Evolutionary conservation across 2,329 filamentous ascomycete species (phyloP).

Genomic region (Madurella mycetomatis): DNA sequence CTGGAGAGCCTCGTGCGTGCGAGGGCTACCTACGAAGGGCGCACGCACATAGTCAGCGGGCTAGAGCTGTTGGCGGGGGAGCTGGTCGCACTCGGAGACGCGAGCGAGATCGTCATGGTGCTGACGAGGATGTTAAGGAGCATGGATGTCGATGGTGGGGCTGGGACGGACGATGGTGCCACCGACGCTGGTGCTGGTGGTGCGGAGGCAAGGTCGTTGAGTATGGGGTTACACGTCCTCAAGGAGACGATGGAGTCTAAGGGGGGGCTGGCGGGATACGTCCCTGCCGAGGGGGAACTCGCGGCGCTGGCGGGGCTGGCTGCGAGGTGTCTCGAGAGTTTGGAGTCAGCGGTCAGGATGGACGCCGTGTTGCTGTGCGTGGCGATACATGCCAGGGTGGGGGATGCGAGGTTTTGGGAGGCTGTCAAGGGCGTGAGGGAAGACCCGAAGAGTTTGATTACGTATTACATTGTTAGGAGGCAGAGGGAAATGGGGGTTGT

Average conservation of each 20-base stretch:
- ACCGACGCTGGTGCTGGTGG: slow-evolving; percentile 22
- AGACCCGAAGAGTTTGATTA: slow-evolving; percentile 71
- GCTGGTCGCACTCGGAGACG: slow-evolving; percentile 61
- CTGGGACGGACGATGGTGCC: no score
- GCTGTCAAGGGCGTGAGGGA: slow-evolving; percentile 61
- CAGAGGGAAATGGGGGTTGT: slow-evolving; percentile 47
- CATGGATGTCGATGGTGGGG: slow-evolving; percentile 37
- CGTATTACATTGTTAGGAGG: slow-evolving; percentile 73
- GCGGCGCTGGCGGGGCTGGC: slow-evolving; percentile 47
- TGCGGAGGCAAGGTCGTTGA: slow-evolving; percentile 37
- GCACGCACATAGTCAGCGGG: slow-evolving; percentile 68
- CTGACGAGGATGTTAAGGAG: slow-evolving; percentile 47
- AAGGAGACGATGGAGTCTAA: slow-evolving; percentile 51
- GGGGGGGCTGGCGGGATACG: slow-evolving; percentile 40
- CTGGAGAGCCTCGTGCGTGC: slow-evolving; percentile 64
- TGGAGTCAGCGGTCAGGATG: slow-evolving; percentile 62
- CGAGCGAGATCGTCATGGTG: slow-evolving; percentile 54
- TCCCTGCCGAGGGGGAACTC: slow-evolving; percentile 50
- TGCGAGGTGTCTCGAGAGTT: slow-evolving; percentile 54
- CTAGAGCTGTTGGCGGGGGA: slow-evolving; percentile 71
- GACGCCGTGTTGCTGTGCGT: slow-evolving; percentile 78
- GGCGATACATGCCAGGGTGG: slow-evolving; percentile 60
- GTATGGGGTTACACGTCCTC: slow-evolving; percentile 61
- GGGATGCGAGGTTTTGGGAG: slow-evolving; percentile 63
- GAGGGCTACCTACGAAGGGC: slow-evolving; percentile 61